Base-by-base conservation (phyloP, 345 rosid species). In the Eucalyptus regnans region DNA sequence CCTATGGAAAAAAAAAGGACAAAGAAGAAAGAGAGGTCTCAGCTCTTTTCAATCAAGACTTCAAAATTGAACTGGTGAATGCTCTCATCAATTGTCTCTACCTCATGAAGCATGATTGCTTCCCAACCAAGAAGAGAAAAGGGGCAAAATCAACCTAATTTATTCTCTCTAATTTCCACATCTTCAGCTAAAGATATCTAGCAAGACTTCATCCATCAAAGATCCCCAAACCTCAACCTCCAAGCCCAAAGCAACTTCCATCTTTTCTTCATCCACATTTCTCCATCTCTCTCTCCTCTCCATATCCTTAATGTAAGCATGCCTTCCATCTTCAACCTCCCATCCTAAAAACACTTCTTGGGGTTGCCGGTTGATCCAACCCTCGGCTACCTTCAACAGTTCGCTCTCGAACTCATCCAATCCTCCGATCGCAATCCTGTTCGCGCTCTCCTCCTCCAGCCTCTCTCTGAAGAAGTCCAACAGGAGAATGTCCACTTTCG, bases 131-230 rank as follows among this genome's bases (percentile, higher is more conserved):
- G 12, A 71, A 18, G 83, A 18, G 9, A 18, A 68, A 68, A 68
- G 15, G 37, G 37, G 46, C 48, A 3, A 41, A 76, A 76, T 41
- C 48, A 11, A 76, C 83, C 83, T 71, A 37, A 71, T 71, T 68
- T 79, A 48, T 79, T 60, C 51, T 29, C 49, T 51, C 64, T 49
- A 17, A 41, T 37, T 66, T 64, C 37, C 14, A 14, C 13, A 68
- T n/a, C 7, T 33, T 50, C 64, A 52, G 18, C 33, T 18, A 48
- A 88, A 91, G 68, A 91, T 86, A 89, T 94, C 94, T 48, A 91
- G 89, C 17, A 94, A n/a, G 60, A 94, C 90, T 90, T 95, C 99
- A 50, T 94, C 91, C 88, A 97, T 79, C 92, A 97, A 91, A 41
- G 88, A 89, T 60, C 88, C 90, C 90, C 95, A 94, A 86, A 95